phyloP scores from a whole-genome alignment of 495 filamentous ascomycete genomes.

The Massariosphaeria phaeospora region DNA sequence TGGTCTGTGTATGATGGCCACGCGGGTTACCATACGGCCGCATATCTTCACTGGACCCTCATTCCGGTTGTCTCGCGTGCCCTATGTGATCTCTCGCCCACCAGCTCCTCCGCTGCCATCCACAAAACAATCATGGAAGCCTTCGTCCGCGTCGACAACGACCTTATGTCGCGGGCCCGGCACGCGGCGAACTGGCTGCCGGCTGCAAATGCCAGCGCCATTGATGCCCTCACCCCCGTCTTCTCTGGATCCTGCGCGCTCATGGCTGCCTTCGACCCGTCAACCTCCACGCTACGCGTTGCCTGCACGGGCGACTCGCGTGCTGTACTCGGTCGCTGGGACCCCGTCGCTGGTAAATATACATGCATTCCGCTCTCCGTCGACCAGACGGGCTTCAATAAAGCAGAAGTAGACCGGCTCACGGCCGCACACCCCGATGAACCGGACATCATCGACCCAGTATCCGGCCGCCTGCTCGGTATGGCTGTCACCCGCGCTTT shows the following conservation, averaged over 20 bases:
- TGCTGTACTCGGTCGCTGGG: constrained; percentile 54
- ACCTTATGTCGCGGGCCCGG: constrained; percentile 37
- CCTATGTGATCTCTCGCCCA: constrained; percentile 12
- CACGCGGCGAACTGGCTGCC: constrained; percentile 36
- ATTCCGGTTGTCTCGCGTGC: constrained; percentile 43
- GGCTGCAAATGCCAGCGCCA: constrained; percentile 22
- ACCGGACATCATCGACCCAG: constrained; percentile 43
- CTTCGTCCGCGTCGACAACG: constrained; percentile 33
- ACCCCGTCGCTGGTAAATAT: constrained; percentile 44
- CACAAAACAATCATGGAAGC: constrained; percentile 25
- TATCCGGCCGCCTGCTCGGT: constrained; percentile 54
- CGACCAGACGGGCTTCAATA: constrained; percentile 57
- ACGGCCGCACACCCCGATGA: constrained; percentile 56
- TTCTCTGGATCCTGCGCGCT: constrained; percentile 58
- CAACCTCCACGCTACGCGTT: constrained; percentile 48
- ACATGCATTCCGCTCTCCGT: constrained; percentile 48
- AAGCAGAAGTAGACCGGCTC: constrained; percentile 49
- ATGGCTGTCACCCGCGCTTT: constrained; percentile 56
- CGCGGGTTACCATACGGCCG: constrained; percentile 45
- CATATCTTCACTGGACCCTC: constrained; percentile 42
- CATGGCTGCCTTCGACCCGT: constrained; percentile 51
- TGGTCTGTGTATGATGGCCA: constrained; percentile 53
- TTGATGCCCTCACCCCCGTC: constrained; percentile 37
- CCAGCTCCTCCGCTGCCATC: constrained; percentile 16
- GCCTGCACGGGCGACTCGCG: constrained; percentile 58